Evolutionary conservation across 305 asterid species (phyloP), one percentile per base, ranked within the genome.

Genomic region (Plantago coronopus): DNA sequence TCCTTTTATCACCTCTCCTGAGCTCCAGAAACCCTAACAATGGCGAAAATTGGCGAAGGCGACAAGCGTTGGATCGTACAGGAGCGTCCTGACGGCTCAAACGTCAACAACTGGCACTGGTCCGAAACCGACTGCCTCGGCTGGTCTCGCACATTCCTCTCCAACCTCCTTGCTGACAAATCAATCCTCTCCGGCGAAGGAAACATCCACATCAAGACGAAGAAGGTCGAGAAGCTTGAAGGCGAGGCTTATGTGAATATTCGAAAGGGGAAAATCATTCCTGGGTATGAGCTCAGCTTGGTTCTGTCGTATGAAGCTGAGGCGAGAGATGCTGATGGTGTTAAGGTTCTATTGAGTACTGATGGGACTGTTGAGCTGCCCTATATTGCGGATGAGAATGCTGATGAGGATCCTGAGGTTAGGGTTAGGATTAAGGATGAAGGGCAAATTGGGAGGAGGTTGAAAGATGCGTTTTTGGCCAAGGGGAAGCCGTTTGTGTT

Each of bases 81-180:
- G 53, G 97, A 88, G 69, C 87, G 97, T 0, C 72, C 91, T 13
- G 96, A 91, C 66, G 97, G 97, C 48, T 75, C 96, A 67, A 87
- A 90, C 59, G 96, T 90, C 65, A 96, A 90, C 79, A 83, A 90
- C 61, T 89, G 95, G 95, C 97, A 90, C 78, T 90, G 93, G 97
- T 72, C 93, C 7, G 95, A 89, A 53, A 89, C 95, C 16, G 65
- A 89, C 63, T 89, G 97, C 66, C 78, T 90, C 31, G 89, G 78
- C 3, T 90, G 95, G 97, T 81, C 96, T 5, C 75, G 83, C 48
- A 78, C 70, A 57, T 81, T 74, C 74, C 79, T 90, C 58, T 67
- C 66, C 5, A 76, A 78, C 31, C 72, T 69, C 7, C 79, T 83
- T 10, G 48, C 66, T 55, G 51, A 69, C 54, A 64, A 75, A 54